These are phyloP conservation scores for Penstemon eatonii DNA, from an alignment of 257 asterid species.

Conservation along the genomic window DNA sequence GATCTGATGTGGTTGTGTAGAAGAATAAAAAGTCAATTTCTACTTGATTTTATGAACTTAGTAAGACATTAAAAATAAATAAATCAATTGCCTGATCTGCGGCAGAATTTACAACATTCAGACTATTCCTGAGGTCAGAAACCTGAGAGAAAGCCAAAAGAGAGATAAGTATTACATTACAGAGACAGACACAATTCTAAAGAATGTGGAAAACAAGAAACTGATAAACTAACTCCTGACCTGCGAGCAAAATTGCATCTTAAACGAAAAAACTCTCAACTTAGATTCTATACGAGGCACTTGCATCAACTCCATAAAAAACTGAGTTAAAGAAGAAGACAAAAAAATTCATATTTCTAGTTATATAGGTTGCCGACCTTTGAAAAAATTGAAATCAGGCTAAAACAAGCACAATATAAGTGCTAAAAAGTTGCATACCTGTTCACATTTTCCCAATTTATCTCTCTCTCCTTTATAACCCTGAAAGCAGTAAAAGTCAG, in stretches of 20 bases:
- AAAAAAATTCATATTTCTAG: constrained; percentile 21
- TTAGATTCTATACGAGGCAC: constrained; percentile 84
- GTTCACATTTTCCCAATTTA: constrained; percentile 90
- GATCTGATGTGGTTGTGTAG: constrained; percentile 54
- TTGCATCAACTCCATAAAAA: constrained; percentile 93
- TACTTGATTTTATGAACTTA: constrained; percentile 12
- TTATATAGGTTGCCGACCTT: constrained; percentile 9
- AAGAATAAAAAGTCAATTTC: constrained; percentile 28
- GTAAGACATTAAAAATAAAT: constrained; percentile 29
- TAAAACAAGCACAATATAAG: constrained; percentile 11
- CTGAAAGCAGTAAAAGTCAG: constrained; percentile 46
- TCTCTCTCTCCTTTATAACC: constrained; percentile 86
- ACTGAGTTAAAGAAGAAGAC: constrained; percentile 49
- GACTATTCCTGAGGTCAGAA: constrained; percentile 74
- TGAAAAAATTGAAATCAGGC: constrained; percentile 9
- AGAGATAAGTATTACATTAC: constrained; percentile 1
- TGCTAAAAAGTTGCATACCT: constrained; percentile 47
- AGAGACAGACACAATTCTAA: constrained; percentile 1
- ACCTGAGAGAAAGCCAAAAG: constrained; percentile 49
- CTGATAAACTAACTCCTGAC: constrained; percentile 40
- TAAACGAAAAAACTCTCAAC: constrained; percentile 86
- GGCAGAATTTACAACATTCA: constrained; percentile 74
- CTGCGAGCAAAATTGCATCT: constrained; percentile 82
- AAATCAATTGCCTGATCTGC: constrained; percentile 76
- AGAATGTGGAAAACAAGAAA: constrained; percentile 24